Evolutionary conservation across 495 filamentous ascomycete genomes (phyloP), one percentile per base, ranked within the genome.

Genomic region (Penicillium lagena): DNA sequence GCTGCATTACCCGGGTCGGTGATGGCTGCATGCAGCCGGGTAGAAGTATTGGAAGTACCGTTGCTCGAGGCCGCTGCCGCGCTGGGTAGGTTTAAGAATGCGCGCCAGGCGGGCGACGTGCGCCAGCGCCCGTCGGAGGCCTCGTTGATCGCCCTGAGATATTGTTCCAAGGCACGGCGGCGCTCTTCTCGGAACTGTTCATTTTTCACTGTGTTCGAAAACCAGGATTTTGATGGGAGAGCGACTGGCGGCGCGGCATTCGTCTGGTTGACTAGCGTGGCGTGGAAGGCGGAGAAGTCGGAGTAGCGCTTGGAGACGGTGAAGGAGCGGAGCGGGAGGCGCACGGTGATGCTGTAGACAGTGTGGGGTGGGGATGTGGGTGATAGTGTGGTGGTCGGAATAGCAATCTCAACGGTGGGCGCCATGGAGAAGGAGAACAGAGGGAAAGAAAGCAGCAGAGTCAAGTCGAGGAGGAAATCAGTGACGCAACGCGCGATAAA

Each of bases 251-350:
- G 85, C 9, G 76, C 52, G 11, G 67, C 32, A 62, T 80, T 80
- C 39, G 83, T 80, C 53, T 82, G 72, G 45, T 76, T 66, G 53
- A 71, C 72, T 8, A 98, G 80, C 17, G 77, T 53, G n/a, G 62
- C 54, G 72, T 98, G 82, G 45, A 98, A 83, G 47, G 78, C 62
- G 37, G 73, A 68, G 68, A 98, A 97, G 62, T 97, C 94, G 43
- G 84, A 90, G 78, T 96, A 98, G 55, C 93, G 89, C 67, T 96
- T 96, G 49, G 84, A 81, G 48, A 96, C 75, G 57, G 83, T 85
- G 60, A 89, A 88, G 42, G 87, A 89, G 47, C 89, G 86, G 41
- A 98, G 81, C 8, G 93, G 90, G 4, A 91, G 82, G 46, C 87
- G 84, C 52, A 96, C 75, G 30, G 81, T 83, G 63, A 97, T 89